These are phyloP conservation scores for Xanthoconium separans DNA, from an alignment of 1,284 basidiomycete species.

Conservation along the genomic window DNA sequence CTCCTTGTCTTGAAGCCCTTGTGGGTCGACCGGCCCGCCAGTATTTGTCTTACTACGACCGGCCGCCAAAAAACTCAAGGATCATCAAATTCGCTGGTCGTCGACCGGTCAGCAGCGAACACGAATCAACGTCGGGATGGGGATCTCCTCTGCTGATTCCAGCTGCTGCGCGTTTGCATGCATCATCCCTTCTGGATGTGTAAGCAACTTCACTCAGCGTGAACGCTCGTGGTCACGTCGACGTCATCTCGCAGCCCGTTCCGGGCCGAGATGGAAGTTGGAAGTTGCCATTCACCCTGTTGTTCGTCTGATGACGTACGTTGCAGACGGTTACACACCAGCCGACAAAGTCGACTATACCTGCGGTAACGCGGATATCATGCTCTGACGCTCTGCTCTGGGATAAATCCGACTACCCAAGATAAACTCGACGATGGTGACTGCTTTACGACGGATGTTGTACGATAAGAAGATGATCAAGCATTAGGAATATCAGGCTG, in stretches of 20 bases:
- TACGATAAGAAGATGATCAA: constrained; percentile 2
- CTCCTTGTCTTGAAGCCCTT: too few species aligned
- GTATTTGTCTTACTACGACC: too few species aligned
- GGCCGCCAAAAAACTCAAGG: too few species aligned
- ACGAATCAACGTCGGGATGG: constrained; percentile 36
- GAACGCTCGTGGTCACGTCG: background rate
- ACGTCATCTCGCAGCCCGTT: background rate
- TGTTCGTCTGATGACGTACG: constrained; percentile 23
- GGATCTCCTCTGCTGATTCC: constrained; percentile 28
- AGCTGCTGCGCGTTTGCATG: constrained; percentile 30
- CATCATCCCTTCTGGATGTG: constrained; percentile 25
- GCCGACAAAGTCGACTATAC: constrained; percentile 25
- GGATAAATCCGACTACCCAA: constrained; percentile 18
- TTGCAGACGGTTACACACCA: constrained; percentile 11
- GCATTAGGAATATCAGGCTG: background rate
- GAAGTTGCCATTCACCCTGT: constrained; percentile 23
- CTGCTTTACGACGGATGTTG: background rate
- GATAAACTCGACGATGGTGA: too few species aligned
- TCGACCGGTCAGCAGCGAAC: too few species aligned
- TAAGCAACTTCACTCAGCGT: constrained; percentile 10
- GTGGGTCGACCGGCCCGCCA: too few species aligned
- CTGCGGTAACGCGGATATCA: constrained; percentile 19
- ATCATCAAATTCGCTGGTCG: too few species aligned
- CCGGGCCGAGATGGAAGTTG: constrained; percentile 8
- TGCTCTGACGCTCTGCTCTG: constrained; percentile 25